phyloP scores from a whole-genome alignment of 139 green algal genomes.

The Auxenochlorella pyrenoidosa region DNA sequence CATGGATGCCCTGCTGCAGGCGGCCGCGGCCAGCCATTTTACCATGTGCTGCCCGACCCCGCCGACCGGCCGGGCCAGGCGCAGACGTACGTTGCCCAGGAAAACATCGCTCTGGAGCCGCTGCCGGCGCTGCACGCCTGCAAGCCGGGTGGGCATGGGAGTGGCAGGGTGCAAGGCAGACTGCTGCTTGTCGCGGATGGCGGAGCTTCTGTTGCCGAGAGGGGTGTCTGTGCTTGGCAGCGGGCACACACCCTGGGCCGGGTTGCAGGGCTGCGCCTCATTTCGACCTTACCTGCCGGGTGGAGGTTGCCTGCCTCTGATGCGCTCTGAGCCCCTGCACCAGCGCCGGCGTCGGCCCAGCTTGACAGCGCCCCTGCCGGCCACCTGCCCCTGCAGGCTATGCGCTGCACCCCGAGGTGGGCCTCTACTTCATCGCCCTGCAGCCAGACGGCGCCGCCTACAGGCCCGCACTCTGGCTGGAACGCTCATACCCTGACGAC shows the following conservation, averaged over 20 bases:
- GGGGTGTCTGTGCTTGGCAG: background rate
- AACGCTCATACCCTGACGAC: background rate
- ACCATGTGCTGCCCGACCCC: constrained; percentile 60
- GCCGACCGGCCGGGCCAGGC: constrained; percentile 34
- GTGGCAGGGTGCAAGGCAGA: background rate
- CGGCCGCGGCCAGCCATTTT: constrained; percentile 64
- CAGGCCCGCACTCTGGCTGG: constrained; percentile 13
- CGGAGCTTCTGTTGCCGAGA: background rate
- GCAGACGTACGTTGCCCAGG: constrained; percentile 66
- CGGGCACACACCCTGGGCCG: no score
- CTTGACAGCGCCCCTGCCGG: no score
- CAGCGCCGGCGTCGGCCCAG: no score
- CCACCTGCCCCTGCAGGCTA: constrained; percentile 12
- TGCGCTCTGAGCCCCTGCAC: no score
- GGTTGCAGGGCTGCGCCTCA: no score
- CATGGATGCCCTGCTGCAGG: constrained; percentile 22
- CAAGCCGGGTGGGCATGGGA: background rate
- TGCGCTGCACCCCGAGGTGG: constrained; percentile 30
- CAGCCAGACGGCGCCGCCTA: background rate
- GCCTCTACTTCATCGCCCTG: constrained; percentile 7
- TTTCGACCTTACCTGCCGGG: no score
- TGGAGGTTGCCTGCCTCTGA: no score
- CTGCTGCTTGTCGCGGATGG: background rate
- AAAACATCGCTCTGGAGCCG: constrained; percentile 38
- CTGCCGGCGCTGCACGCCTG: constrained; percentile 4